Conservation (phyloP, 768 basidiomycete species). For the Boletus patriciae region DNA sequence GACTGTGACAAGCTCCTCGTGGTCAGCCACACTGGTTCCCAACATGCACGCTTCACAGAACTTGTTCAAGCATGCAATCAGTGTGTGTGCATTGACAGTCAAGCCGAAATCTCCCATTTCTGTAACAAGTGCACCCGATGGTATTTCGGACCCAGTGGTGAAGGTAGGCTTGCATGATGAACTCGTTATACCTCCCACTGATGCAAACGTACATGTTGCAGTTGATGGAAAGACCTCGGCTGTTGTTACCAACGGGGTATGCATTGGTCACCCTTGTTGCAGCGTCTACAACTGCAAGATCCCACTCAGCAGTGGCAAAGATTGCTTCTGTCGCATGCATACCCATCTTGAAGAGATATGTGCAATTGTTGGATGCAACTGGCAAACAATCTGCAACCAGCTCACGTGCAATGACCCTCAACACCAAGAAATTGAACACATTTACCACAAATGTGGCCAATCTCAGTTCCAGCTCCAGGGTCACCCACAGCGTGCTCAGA, state of each 20-base stretch:
- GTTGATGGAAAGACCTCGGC: not conserved
- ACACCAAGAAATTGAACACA: too few relatives aligned
- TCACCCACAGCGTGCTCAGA: not conserved
- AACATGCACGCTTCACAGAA: not conserved
- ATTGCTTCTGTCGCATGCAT: not conserved
- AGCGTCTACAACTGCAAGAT: not conserved
- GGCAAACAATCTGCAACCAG: rapidly evolving
- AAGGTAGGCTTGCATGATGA: not conserved
- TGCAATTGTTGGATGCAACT: not conserved
- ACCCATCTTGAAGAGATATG: not conserved
- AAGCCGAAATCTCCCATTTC: not conserved
- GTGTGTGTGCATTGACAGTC: not conserved
- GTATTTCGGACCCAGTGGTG: not conserved
- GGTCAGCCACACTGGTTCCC: not conserved
- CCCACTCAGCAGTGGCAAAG: not conserved
- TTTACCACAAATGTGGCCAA: too few relatives aligned
- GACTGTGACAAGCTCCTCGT: not conserved
- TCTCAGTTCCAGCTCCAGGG: slow-evolving; percentile 4
- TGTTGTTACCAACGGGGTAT: not conserved
- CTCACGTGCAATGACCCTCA: not conserved
- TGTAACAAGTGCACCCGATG: slow-evolving; percentile 1
- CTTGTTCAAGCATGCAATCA: not conserved
- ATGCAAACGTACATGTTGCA: too few relatives aligned
- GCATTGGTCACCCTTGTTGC: slow-evolving; percentile 10
- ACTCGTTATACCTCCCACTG: too few relatives aligned